Conservation (phyloP, 306 rosid species). For the Betula pendula region DNA sequence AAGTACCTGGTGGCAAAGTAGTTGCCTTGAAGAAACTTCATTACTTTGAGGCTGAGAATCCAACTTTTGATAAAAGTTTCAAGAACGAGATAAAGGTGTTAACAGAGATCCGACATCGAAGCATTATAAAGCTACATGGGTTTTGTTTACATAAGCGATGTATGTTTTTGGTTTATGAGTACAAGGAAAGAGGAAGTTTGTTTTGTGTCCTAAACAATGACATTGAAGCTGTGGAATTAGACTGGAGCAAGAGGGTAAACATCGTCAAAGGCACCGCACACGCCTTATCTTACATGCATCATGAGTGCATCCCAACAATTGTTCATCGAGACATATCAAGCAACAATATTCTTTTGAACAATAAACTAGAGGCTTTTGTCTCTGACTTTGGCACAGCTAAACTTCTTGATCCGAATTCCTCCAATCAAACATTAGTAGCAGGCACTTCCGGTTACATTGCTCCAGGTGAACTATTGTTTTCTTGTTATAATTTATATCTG, state of each 20-base stretch:
- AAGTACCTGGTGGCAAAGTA: not conserved
- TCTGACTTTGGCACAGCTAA: conserved; percentile 14
- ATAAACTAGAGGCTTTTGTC: conserved; percentile 3
- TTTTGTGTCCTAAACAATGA: not conserved
- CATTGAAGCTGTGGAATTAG: conserved; percentile 12
- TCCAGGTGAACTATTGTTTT: conserved; percentile 1
- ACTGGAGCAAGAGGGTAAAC: conserved; percentile 19
- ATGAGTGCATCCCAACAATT: conserved; percentile 15
- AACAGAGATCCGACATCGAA: not conserved
- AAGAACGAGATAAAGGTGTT: conserved; percentile 18
- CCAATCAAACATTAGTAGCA: conserved; percentile 4
- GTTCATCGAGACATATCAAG: conserved; percentile 22
- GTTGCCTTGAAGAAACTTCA: conserved; percentile 36
- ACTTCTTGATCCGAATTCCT: conserved; percentile 19
- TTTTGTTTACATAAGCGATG: conserved; percentile 20
- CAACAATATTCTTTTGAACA: conserved; percentile 19
- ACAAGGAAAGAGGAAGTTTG: conserved; percentile 27
- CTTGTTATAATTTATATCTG: not conserved
- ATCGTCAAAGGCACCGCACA: conserved; percentile 10
- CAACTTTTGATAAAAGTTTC: conserved; percentile 7
- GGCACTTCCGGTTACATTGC: conserved; percentile 21
- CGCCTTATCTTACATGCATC: conserved; percentile 29
- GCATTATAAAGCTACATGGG: conserved; percentile 23
- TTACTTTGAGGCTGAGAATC: not conserved
- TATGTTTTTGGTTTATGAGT: conserved; percentile 32